phyloP scores from a whole-genome alignment of 768 basidiomycete genomes.

The Infundibulicybe gibba region DNA sequence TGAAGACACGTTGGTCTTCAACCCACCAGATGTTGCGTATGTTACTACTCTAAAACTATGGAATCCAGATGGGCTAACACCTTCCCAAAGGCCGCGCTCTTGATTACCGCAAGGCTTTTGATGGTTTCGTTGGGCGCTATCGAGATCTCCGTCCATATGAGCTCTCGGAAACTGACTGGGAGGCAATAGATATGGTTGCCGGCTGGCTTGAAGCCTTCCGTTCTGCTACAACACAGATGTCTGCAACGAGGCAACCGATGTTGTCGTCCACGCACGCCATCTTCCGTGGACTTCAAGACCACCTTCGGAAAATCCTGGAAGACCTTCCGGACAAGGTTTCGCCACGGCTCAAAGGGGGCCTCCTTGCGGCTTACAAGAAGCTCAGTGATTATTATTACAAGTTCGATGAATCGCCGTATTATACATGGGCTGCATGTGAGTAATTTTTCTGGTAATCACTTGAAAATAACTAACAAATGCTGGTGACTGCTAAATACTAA shows the following conservation, averaged over 20 bases:
- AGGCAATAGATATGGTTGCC: constrained; percentile 12
- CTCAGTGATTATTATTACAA: constrained; percentile 27
- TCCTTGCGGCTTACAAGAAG: constrained; percentile 23
- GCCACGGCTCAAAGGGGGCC: constrained; percentile 12
- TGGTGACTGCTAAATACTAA: constrained; percentile 6
- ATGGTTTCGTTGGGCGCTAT: background rate
- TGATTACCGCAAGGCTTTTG: background rate
- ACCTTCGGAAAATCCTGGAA: constrained; percentile 11
- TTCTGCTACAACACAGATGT: constrained; percentile 28
- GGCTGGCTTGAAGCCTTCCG: constrained; percentile 23
- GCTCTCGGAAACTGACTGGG: constrained; percentile 19
- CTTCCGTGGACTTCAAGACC: constrained; percentile 22
- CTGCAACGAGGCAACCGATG: constrained; percentile 21
- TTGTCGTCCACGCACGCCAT: constrained; percentile 23
- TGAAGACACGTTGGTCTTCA: constrained; percentile 18
- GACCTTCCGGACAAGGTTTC: constrained; percentile 13
- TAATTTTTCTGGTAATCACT: background rate
- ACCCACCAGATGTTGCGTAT: constrained; percentile 19
- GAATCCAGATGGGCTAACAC: too few species aligned
- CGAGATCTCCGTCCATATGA: background rate
- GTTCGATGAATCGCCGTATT: constrained; percentile 25
- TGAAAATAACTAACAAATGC: background rate
- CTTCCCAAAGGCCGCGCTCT: background rate
- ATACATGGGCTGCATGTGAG: constrained; percentile 26
- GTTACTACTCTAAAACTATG: background rate